A percentile compares a stretch with the other conserved stretches of the same genome.
Conservation (phyloP, 768 basidiomycete species). For the Hebeloma cylindrosporum region DNA sequence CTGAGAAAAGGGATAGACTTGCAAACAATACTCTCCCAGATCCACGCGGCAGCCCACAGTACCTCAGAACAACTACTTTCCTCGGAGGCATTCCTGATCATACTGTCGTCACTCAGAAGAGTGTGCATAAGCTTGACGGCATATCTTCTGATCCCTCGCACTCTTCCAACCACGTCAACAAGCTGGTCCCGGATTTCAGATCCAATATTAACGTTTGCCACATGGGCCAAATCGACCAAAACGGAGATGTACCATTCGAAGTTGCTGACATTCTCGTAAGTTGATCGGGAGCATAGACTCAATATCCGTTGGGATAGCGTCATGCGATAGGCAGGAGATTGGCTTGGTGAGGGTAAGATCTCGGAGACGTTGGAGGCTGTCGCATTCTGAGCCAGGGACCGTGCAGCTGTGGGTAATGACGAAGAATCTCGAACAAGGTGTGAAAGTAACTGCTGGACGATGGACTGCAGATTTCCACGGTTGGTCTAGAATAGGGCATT, state of each 20-base stretch:
- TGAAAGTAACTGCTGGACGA: slow-evolving; percentile 85
- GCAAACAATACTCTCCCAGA: slow-evolving; percentile 96
- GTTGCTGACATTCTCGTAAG: slow-evolving; percentile 85
- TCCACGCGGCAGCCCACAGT: slow-evolving; percentile 94
- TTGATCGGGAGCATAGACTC: slow-evolving; percentile 79
- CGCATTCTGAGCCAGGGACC: slow-evolving; percentile 49
- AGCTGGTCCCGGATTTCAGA: slow-evolving; percentile 77
- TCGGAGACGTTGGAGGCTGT: slow-evolving; percentile 34
- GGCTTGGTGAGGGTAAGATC: slow-evolving; percentile 51
- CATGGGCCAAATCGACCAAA: slow-evolving; percentile 86
- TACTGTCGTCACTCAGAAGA: slow-evolving; percentile 74
- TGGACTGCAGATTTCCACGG: slow-evolving; percentile 78
- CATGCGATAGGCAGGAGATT: slow-evolving; percentile 84
- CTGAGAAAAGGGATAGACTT: slow-evolving; percentile 29
- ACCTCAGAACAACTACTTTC: slow-evolving; percentile 80
- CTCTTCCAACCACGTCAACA: slow-evolving; percentile 84
- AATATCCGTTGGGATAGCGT: slow-evolving; percentile 80
- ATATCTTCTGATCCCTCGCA: slow-evolving; percentile 70
- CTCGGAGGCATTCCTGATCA: slow-evolving; percentile 66
- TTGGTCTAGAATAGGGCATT: slow-evolving; percentile 57
- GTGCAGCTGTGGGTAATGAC: slow-evolving; percentile 58
- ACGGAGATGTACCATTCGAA: slow-evolving; percentile 99
- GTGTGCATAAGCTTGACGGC: slow-evolving; percentile 85
- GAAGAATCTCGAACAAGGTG: slow-evolving; percentile 73
- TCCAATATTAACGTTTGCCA: slow-evolving; percentile 81